phyloP scores from a whole-genome alignment of 192 early-diverging fungal genomes.

The Chytriomyces confervae region DNA sequence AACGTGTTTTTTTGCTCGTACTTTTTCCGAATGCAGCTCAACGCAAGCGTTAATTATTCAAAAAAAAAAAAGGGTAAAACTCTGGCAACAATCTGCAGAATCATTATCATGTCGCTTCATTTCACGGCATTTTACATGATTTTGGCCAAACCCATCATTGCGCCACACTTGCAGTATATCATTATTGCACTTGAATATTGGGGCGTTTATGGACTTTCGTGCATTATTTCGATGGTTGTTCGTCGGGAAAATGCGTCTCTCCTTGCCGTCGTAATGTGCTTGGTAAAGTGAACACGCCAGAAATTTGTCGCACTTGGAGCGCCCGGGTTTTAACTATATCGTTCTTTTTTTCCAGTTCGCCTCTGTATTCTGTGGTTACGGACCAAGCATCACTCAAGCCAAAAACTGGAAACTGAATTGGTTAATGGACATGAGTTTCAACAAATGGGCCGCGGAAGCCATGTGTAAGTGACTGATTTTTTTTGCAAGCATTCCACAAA shows the following conservation, averaged over 20 bases:
- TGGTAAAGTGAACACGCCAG: constrained; percentile 3
- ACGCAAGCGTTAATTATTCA: neutral
- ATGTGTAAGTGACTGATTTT: constrained; percentile 33
- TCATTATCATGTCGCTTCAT: constrained; percentile 51
- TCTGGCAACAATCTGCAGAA: constrained; percentile 43
- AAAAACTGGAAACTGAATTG: constrained; percentile 40
- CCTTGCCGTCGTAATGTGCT: constrained; percentile 43
- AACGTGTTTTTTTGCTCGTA: neutral
- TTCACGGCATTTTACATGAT: constrained; percentile 47
- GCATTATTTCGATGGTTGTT: constrained; percentile 46
- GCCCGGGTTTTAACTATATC: neutral
- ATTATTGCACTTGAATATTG: constrained; percentile 50
- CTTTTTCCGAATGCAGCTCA: neutral
- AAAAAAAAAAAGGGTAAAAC: constrained; percentile 52
- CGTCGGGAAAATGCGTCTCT: constrained; percentile 50
- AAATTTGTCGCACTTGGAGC: neutral
- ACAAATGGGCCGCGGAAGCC: constrained; percentile 57
- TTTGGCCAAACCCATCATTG: constrained; percentile 42
- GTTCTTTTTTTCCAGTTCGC: constrained; percentile 26
- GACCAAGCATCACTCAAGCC: constrained; percentile 46
- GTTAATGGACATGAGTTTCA: constrained; percentile 44
- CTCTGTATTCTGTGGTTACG: constrained; percentile 58
- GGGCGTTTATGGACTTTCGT: constrained; percentile 55
- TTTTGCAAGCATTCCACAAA: no score
- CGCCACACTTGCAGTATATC: constrained; percentile 31